Evolutionary conservation across 345 rosid species (phyloP).

Genomic region (Balakata baccata): DNA sequence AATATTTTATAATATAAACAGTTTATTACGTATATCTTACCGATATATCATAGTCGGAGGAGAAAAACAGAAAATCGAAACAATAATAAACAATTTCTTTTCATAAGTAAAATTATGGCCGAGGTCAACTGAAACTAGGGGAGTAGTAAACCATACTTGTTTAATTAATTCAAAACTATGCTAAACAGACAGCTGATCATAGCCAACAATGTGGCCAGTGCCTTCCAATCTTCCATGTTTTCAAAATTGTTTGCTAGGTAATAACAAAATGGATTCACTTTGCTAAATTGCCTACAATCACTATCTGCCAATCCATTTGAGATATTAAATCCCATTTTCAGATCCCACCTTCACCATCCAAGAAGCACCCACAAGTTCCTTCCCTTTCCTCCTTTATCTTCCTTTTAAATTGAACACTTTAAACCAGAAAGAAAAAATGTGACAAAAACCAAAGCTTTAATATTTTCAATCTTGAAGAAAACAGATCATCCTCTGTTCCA

Average conservation of each 20-base stretch:
- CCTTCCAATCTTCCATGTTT: background rate
- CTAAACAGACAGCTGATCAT: no score
- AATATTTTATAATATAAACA: no score
- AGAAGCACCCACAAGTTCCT: background rate
- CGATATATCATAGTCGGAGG: no score
- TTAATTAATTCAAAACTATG: no score
- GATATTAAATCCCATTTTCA: background rate
- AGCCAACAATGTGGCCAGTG: no score
- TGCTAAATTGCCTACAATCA: background rate
- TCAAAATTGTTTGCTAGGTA: background rate
- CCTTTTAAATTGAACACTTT: background rate
- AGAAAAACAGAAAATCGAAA: no score
- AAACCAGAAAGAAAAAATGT: background rate
- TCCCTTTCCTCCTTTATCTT: background rate
- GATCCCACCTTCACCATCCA: background rate
- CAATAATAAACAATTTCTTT: no score
- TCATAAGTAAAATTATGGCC: no score
- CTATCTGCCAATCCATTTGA: background rate
- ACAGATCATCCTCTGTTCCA: constrained; percentile 9
- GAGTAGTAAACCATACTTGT: no score
- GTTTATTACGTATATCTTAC: no score
- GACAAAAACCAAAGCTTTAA: background rate
- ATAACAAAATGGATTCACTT: background rate
- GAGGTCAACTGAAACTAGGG: no score
- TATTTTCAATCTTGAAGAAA: background rate